Percentiles rank a stretch among this genome's conserved stretches.
These are phyloP conservation scores for Periconia macrospinosa DNA, from an alignment of 2,329 filamentous ascomycete genomes.

Conservation along the genomic window DNA sequence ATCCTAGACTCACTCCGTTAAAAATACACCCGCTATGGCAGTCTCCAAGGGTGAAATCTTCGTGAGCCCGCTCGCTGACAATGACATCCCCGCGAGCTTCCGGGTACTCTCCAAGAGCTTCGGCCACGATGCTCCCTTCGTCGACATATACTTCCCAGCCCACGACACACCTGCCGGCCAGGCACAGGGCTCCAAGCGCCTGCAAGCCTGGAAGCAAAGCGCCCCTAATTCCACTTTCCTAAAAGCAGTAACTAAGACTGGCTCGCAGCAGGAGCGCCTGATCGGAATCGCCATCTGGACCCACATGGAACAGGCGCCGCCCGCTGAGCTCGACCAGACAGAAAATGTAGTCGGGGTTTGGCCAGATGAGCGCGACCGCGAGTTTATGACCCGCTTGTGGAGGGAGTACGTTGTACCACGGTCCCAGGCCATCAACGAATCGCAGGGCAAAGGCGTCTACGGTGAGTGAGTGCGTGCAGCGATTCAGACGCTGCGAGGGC, in stretches of 20 bases:
- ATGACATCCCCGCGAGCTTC: conserved; percentile 9
- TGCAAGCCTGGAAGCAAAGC: conserved; percentile 11
- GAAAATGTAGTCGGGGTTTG: conserved; percentile 13
- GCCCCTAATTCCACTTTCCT: conserved; percentile 11
- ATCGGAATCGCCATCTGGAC: conserved; percentile 15
- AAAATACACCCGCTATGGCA: no score
- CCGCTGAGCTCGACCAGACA: conserved; percentile 9
- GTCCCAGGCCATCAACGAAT: conserved; percentile 6
- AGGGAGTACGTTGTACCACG: conserved; percentile 14
- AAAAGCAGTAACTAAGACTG: conserved; percentile 9
- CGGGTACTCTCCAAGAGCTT: conserved; percentile 13
- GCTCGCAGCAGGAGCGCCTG: neutral
- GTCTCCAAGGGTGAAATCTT: no score
- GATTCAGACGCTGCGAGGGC: no score
- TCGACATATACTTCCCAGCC: conserved; percentile 14
- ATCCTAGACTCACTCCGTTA: no score
- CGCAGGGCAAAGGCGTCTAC: conserved; percentile 13
- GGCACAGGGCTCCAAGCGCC: conserved; percentile 4
- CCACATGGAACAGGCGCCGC: conserved; percentile 10
- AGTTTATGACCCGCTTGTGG: conserved; percentile 16
- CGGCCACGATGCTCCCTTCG: conserved; percentile 13
- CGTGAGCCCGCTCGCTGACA: conserved; percentile 6
- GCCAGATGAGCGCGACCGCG: conserved; percentile 13
- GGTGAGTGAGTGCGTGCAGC: conserved; percentile 4
- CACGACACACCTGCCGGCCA: conserved; percentile 14